These are phyloP conservation scores for Melampsora occidentalis DNA, from an alignment of 1,284 basidiomycete species.

Conservation along the genomic window DNA sequence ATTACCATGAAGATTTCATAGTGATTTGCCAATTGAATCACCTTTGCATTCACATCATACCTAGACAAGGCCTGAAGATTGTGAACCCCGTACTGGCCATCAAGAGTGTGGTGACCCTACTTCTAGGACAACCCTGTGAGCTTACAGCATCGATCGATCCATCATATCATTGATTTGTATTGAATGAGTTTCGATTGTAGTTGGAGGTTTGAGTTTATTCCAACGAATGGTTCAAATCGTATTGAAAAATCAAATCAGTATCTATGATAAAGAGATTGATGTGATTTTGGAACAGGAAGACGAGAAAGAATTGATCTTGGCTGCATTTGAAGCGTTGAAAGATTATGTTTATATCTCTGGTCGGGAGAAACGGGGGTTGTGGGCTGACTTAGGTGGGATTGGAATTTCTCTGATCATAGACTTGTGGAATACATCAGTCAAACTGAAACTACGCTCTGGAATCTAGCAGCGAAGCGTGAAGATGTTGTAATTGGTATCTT, in stretches of 20 bases:
- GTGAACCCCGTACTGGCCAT: conserved; percentile 40
- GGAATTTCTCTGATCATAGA: background rate
- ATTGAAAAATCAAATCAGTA: conserved; percentile 25
- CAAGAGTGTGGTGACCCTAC: conserved; percentile 21
- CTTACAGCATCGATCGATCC: conserved; percentile 7
- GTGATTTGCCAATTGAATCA: background rate
- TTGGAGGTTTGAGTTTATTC: conserved; percentile 36
- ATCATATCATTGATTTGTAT: background rate
- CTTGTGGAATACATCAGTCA: no score
- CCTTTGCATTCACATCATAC: background rate
- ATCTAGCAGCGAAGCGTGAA: background rate
- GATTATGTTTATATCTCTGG: conserved; percentile 35
- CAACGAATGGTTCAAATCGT: conserved; percentile 39
- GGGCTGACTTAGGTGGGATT: conserved; percentile 21
- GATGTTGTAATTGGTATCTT: conserved; percentile 3
- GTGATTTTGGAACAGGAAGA: background rate
- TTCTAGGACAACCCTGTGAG: conserved; percentile 43
- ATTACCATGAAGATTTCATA: background rate
- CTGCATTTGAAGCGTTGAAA: conserved; percentile 16
- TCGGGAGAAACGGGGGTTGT: conserved; percentile 12
- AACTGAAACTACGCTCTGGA: no score
- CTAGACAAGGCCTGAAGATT: conserved; percentile 40
- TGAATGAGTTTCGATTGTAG: background rate
- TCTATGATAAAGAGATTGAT: conserved; percentile 29
- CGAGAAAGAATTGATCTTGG: background rate